Conservation (phyloP, 2,329 filamentous ascomycete species). For the Penicillium thymicola region DNA sequence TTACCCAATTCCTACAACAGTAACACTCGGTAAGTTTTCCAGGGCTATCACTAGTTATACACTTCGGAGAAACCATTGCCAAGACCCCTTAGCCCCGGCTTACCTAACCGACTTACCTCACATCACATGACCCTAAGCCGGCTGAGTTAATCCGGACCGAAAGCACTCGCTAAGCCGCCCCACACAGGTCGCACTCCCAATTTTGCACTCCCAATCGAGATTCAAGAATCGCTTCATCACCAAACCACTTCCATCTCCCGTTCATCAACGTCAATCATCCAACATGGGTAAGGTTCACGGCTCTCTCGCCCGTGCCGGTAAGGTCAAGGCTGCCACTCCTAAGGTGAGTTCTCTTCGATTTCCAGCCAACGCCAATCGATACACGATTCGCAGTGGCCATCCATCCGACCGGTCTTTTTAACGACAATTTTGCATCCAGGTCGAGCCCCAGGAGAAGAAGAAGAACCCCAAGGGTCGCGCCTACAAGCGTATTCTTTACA, state of each 20-base stretch:
- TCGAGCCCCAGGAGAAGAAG: slow-evolving; percentile 68
- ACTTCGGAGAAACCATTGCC: slow-evolving; percentile 3
- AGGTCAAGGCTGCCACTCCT: slow-evolving; percentile 82
- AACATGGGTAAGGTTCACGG: slow-evolving; percentile 90
- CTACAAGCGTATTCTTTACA: slow-evolving; percentile 95
- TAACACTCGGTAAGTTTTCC: background rate
- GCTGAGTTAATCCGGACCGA: slow-evolving; percentile 16
- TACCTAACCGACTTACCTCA: background rate
- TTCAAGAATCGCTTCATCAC: slow-evolving; percentile 23
- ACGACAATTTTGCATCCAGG: slow-evolving; percentile 22
- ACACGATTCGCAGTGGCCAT: slow-evolving; percentile 6
- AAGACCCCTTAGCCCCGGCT: slow-evolving; percentile 6
- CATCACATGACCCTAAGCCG: slow-evolving; percentile 7
- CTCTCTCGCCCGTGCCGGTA: slow-evolving; percentile 91
- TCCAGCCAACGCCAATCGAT: slow-evolving; percentile 13
- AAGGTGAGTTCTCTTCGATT: slow-evolving; percentile 30
- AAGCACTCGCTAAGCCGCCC: slow-evolving; percentile 28
- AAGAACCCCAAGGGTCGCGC: slow-evolving; percentile 97
- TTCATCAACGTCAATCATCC: slow-evolving; percentile 29
- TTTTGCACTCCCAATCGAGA: slow-evolving; percentile 25
- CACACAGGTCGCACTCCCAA: slow-evolving; percentile 28
- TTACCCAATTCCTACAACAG: background rate
- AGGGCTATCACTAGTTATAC: background rate
- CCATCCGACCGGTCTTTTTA: slow-evolving; percentile 15
- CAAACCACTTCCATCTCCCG: slow-evolving; percentile 24